Evolutionary conservation across 176 grass and related monocot genomes (phyloP).

Genomic region (Triticum turgidum): DNA sequence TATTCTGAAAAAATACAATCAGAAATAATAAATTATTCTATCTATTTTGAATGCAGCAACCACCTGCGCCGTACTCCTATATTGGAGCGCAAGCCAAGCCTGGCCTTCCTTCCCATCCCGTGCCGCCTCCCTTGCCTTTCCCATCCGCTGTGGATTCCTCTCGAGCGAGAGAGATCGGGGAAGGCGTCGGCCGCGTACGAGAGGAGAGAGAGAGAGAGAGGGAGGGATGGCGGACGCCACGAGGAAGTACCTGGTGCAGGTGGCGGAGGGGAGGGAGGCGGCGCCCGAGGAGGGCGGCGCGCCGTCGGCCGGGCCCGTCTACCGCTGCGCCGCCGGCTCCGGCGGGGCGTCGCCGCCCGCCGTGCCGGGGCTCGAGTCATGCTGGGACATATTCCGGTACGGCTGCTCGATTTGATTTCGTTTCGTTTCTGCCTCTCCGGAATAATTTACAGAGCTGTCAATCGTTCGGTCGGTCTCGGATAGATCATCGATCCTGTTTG

Average conservation of each 20-base stretch:
- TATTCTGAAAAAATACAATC: no score
- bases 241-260: slow-evolving; percentile 81
- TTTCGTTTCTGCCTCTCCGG: background rate
- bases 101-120: background rate
- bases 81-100: slow-evolving; percentile 26
- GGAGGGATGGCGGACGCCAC: slow-evolving; percentile 10
- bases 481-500: slow-evolving; percentile 25
- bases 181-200: background rate
- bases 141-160: slow-evolving; percentile 7
- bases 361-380: slow-evolving; percentile 71
- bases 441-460: background rate
- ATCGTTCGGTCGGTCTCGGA: background rate
- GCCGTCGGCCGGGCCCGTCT: slow-evolving; percentile 73
- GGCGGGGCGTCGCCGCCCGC: slow-evolving; percentile 52
- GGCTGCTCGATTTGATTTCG: background rate
- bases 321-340: slow-evolving; percentile 60
- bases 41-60: background rate
- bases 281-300: slow-evolving; percentile 20
- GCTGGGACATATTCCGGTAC: slow-evolving; percentile 98
- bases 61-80: background rate
- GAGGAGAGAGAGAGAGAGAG: background rate
- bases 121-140: background rate
- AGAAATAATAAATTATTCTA: background rate
- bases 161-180: background rate
- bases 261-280: slow-evolving; percentile 61